Conservation (phyloP, 1,139 yeast genomes). For the Pichia cactophila region DNA sequence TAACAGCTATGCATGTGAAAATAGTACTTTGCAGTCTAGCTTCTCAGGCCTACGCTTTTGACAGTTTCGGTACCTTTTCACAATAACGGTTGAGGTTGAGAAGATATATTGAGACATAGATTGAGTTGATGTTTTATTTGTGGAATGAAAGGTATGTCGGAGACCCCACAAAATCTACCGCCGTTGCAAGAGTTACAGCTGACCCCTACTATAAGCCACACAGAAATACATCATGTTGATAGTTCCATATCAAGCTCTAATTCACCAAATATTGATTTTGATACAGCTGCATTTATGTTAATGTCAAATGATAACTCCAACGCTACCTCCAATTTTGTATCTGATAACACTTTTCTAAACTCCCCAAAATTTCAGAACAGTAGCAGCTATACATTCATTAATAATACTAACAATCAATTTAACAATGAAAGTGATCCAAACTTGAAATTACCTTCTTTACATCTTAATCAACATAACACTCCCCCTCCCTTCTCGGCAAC, state of each 20-base stretch:
- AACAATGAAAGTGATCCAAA: background rate
- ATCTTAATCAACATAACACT: background rate
- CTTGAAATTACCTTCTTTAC: background rate
- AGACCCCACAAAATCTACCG: background rate
- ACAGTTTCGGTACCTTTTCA: too few relatives aligned
- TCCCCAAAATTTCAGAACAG: background rate
- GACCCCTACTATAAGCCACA: constrained; percentile 5
- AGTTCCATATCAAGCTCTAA: background rate
- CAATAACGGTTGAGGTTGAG: too few relatives aligned
- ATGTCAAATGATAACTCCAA: constrained; percentile 3
- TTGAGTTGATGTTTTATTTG: background rate
- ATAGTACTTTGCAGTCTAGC: background rate
- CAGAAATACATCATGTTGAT: constrained; percentile 3
- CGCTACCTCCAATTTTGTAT: background rate
- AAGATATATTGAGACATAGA: background rate
- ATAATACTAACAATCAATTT: background rate
- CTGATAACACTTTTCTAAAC: background rate
- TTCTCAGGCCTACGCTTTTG: too few relatives aligned
- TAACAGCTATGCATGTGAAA: background rate
- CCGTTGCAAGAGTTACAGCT: constrained; percentile 1
- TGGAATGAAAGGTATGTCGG: background rate
- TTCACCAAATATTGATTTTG: constrained; percentile 5
- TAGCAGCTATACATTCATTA: background rate
- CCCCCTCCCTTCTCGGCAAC: background rate
- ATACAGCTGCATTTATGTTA: constrained; percentile 11